Evolutionary conservation across 805 yeast species (phyloP).

Genomic region (Sugiyamaella americana): DNA sequence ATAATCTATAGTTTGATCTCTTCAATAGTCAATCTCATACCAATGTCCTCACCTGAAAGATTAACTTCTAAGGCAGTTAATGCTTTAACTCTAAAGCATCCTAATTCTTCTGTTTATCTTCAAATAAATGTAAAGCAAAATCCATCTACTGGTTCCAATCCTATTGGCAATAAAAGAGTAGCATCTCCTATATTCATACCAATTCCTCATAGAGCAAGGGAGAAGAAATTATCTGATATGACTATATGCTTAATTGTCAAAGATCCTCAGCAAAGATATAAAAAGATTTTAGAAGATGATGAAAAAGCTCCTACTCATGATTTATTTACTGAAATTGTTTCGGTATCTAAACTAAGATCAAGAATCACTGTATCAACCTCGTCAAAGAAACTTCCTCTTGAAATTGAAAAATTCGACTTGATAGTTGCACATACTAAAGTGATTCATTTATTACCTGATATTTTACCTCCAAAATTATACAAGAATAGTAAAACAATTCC

Average conservation of each 20-base stretch:
- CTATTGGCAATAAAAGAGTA: slow-evolving; percentile 5
- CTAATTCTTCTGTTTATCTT: slow-evolving; percentile 14
- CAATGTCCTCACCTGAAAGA: background rate
- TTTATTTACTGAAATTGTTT: slow-evolving; percentile 52
- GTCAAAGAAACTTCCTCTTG: slow-evolving; percentile 43
- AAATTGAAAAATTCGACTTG: slow-evolving; percentile 46
- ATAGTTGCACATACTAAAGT: slow-evolving; percentile 66
- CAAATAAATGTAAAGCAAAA: slow-evolving; percentile 15
- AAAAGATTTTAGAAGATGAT: slow-evolving; percentile 42
- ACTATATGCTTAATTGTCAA: slow-evolving; percentile 49
- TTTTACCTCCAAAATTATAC: slow-evolving; percentile 57
- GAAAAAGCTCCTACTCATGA: slow-evolving; percentile 52
- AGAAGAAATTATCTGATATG: slow-evolving; percentile 15
- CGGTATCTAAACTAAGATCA: slow-evolving; percentile 51
- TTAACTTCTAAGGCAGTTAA: background rate
- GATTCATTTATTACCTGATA: slow-evolving; percentile 50
- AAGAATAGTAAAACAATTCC: slow-evolving; percentile 63
- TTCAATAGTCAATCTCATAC: no score
- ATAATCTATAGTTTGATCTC: no score
- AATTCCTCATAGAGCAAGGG: slow-evolving; percentile 18
- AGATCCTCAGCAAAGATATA: slow-evolving; percentile 60
- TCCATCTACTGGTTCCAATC: slow-evolving; percentile 5
- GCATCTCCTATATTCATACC: slow-evolving; percentile 18
- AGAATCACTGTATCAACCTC: slow-evolving; percentile 27
- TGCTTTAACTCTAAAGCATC: background rate